These are phyloP conservation scores for Eucalyptus tenuipes DNA, from an alignment of 345 rosid species.

Conservation along the genomic window DNA sequence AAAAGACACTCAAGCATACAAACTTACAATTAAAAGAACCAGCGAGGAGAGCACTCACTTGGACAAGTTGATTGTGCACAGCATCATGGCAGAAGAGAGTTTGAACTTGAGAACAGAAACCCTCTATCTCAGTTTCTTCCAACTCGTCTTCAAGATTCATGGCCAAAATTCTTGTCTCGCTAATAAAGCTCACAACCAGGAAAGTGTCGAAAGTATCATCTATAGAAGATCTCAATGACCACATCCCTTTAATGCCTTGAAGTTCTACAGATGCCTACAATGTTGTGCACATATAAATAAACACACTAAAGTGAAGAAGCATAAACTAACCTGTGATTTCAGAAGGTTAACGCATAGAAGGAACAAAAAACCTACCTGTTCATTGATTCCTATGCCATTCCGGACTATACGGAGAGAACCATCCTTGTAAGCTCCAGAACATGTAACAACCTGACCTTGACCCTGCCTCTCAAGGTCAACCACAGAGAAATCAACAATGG, in stretches of 20 bases:
- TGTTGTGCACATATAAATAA: neutral
- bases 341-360: conserved; percentile 1
- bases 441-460: conserved; percentile 96
- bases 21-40: neutral
- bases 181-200: conserved; percentile 89
- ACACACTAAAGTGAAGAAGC: neutral
- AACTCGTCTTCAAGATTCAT: conserved; percentile 93
- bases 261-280: conserved; percentile 88
- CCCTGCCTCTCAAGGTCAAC: conserved; percentile 99
- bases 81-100: conserved; percentile 95
- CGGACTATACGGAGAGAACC: conserved; percentile 95
- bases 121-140: conserved; percentile 97
- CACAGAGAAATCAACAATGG: conserved; percentile 86
- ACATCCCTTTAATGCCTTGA: conserved; percentile 98
- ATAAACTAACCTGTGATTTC: neutral
- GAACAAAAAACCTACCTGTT: conserved; percentile 33
- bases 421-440: conserved; percentile 96
- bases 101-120: conserved; percentile 81
- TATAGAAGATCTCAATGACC: conserved; percentile 84
- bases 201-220: conserved; percentile 90
- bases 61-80: conserved; percentile 80
- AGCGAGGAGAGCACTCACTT: conserved; percentile 24
- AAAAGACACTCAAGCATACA: neutral
- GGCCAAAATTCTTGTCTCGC: conserved; percentile 85
- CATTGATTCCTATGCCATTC: conserved; percentile 96